Evolutionary conservation across 2,329 filamentous ascomycete species (phyloP), one percentile per base, ranked within the genome.

Genomic region (Ophiostoma pallidulum): DNA sequence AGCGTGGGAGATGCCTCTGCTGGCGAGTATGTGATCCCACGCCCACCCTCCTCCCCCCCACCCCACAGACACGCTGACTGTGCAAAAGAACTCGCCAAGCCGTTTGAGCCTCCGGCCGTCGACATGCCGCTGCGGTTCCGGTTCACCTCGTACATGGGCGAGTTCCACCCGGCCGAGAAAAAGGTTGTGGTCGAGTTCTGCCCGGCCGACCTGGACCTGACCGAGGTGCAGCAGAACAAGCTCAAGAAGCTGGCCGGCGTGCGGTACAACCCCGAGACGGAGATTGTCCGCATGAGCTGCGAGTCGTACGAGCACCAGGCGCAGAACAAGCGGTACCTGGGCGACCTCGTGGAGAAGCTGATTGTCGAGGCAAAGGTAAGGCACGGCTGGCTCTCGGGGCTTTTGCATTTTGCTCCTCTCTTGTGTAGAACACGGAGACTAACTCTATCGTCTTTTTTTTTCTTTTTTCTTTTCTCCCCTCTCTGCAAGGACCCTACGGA

Each of bases 311-410:
- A 87, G 61, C 86, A 90, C 47, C 84, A 88, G 61, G 87, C 90
- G 16, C 90, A 97, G 70, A 98, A 98, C 72, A 98, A 97, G 74
- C 81, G 87, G n/a, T 92, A 92, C 63, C 74, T 98, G 19, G 84
- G 80, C 45, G 87, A 94, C 58, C 66, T 88, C 41, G 77, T 97
- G 42, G 73, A 83, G 53, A 77, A 73, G 42, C 69, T 98, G 55
- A 68, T 98, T 50, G 71, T 69, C 7, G 81, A 87, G 61, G 88
- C 90, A 50, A 86, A 81, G 70, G 77, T 77, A 65, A 3, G 47
- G 32, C 12, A 22, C 3, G 20, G 4, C 37, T 40, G 13, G 13
- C 10, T 16, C 39, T 64, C 50, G 18, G 50, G n/a, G n/a, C n/a
- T n/a, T n/a, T n/a, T n/a, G n/a, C n/a, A n/a, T n/a, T n/a, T n/a